These are phyloP conservation scores for Arabidopsis hybrid DNA, from an alignment of 441 rosid species.

Conservation along the genomic window DNA sequence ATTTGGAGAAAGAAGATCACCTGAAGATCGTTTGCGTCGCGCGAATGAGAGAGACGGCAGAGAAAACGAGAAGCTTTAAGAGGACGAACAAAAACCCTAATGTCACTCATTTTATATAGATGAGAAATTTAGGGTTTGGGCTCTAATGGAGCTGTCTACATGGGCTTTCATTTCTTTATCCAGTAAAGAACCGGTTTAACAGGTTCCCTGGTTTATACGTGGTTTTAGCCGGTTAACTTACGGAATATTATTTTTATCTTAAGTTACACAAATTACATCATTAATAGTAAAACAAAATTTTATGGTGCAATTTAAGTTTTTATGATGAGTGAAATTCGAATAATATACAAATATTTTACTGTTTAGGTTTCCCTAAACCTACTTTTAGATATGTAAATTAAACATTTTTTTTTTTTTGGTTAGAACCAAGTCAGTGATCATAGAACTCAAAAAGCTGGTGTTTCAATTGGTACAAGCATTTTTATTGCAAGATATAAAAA, in stretches of 20 bases:
- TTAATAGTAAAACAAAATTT: not conserved
- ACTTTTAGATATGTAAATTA: too few species aligned
- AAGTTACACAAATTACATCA: too few species aligned
- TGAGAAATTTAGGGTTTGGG: constrained; percentile 27
- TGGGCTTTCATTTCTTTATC: constrained; percentile 31
- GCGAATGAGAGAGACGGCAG: constrained; percentile 39
- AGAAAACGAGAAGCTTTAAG: constrained; percentile 6
- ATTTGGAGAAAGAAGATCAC: constrained; percentile 10
- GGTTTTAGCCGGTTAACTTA: too few species aligned
- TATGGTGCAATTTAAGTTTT: too few species aligned
- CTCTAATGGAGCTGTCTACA: constrained; percentile 16
- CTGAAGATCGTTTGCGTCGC: constrained; percentile 37
- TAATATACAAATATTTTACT: not conserved
- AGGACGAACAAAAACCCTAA: constrained; percentile 39
- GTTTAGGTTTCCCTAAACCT: not conserved
- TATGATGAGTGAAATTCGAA: not conserved
- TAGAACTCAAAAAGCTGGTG: not conserved
- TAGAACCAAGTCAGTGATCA: not conserved
- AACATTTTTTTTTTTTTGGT: too few species aligned
- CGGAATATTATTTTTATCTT: too few species aligned
- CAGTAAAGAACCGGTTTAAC: constrained; percentile 1
- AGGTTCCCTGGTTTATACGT: not conserved
- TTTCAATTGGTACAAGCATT: constrained; percentile 21
- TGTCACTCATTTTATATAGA: constrained; percentile 14
- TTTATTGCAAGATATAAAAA: constrained; percentile 33